Evolutionary conservation across 2,329 filamentous ascomycete genomes (phyloP).

Genomic region (Ophiosphaerella korrae): DNA sequence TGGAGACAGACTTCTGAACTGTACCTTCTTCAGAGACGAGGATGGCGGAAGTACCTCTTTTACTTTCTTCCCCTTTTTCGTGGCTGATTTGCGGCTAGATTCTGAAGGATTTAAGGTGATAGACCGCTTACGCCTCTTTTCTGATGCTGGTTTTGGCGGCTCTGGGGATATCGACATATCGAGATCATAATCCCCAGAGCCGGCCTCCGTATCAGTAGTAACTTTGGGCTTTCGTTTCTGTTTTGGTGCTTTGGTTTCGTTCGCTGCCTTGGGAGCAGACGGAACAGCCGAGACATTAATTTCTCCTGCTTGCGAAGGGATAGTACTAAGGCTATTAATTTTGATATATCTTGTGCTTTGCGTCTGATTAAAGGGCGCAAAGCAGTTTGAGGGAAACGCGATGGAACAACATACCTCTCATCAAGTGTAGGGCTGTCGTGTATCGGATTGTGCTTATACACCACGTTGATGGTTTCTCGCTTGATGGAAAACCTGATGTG

Average conservation of each 20-base stretch:
- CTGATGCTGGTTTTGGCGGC: conserved; percentile 15
- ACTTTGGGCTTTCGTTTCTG: conserved; percentile 26
- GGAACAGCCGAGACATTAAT: conserved; percentile 2
- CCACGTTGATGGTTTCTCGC: conserved; percentile 40
- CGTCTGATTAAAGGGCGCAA: background rate
- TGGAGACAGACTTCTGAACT: conserved; percentile 4
- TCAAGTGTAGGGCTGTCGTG: conserved; percentile 23
- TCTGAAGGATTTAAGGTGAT: conserved; percentile 8
- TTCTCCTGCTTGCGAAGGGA: conserved; percentile 7
- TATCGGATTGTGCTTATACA: conserved; percentile 45
- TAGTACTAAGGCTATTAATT: conserved; percentile 2
- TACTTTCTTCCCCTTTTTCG: conserved; percentile 24
- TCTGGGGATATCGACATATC: conserved; percentile 32
- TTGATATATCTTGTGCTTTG: background rate
- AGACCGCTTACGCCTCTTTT: conserved; percentile 30
- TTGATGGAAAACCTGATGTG: conserved; percentile 44
- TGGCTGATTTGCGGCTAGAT: conserved; percentile 2
- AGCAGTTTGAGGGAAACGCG: background rate
- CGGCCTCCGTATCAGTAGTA: conserved; percentile 15
- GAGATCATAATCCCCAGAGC: conserved; percentile 15
- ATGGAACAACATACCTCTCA: conserved; percentile 23
- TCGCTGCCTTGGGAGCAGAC: conserved; percentile 1
- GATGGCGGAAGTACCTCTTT: conserved; percentile 22
- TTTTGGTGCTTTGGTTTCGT: conserved; percentile 18
- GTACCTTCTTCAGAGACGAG: conserved; percentile 16